Base-by-base conservation (phyloP, 495 filamentous ascomycete species). In the Choiromyces venosus region DNA sequence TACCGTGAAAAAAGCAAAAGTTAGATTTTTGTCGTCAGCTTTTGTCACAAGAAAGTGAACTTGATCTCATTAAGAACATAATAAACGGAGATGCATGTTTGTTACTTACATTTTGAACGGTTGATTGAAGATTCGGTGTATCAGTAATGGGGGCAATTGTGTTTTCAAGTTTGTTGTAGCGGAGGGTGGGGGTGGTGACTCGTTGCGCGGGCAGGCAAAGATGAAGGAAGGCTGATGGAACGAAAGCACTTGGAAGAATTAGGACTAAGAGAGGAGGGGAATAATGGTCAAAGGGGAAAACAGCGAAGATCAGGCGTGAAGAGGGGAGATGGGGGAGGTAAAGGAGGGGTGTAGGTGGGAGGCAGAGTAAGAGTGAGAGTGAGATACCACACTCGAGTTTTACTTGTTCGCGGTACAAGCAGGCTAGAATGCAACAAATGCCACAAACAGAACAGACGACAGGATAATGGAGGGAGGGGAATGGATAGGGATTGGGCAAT, bases 1-100 rank as follows among this genome's bases (percentile, higher is more conserved):
- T 93, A 68, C 25, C 67, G 29, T 61, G n/a, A 61, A 69, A 18
- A 61, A 69, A 21, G 67, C 35, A 33, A 39, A 33, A 33, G 37
- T 52, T 35, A 52, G 67, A 52, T 52, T 52, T 40, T 42, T 52
- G 67, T 29, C 37, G 44, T 39, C 39, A 69, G 67, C 67, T 29
- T 42, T 42, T 35, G 44, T 2, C 39, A 21, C 37, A 52, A 36
- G 8, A 44, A 44, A 68, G 35, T 29, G 46, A 71, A 65, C 37
- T 37, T 38, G 36, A 71, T 25, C 12, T 61, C 52, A 4, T 61
- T 33, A 18, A 33, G 52, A 29, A 33, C 4, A 61, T 14, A 12
- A 61, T 61, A 61, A 61, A 14, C 25, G 25, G 25, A 33, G 52
- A 61, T 16, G 52, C 25, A 4, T 61, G 25, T 29, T 18, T 33